Evolutionary conservation across 345 rosid species (phyloP).

Genomic region (Eucalyptus fibrosa): DNA sequence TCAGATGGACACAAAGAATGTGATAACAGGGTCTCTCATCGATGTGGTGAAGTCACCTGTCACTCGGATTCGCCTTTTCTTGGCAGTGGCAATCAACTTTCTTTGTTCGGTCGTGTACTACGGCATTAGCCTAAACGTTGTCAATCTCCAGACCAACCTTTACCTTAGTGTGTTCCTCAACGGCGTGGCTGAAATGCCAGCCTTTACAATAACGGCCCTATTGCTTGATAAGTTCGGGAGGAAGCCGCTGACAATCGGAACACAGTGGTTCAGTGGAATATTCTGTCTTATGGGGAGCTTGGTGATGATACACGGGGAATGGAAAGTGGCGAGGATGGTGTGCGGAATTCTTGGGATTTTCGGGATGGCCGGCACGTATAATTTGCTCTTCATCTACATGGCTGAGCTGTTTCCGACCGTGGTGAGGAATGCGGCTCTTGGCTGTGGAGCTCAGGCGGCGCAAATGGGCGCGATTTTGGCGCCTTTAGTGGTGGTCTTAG

Average conservation of each 20-base stretch:
- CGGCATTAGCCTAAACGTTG: constrained; percentile 84
- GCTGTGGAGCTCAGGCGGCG: constrained; percentile 69
- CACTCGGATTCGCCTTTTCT: constrained; percentile 42
- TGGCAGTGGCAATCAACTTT: constrained; percentile 55
- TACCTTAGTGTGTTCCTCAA: constrained; percentile 67
- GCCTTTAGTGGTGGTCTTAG: constrained; percentile 77
- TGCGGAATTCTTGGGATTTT: constrained; percentile 79
- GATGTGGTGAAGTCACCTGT: constrained; percentile 59
- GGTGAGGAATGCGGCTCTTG: constrained; percentile 87
- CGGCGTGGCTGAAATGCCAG: constrained; percentile 81
- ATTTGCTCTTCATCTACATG: constrained; percentile 71
- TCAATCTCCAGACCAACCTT: constrained; percentile 78
- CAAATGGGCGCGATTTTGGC: constrained; percentile 90
- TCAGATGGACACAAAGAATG: constrained; percentile 9
- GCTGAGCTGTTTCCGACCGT: constrained; percentile 86
- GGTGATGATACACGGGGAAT: constrained; percentile 24
- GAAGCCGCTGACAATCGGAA: constrained; percentile 70
- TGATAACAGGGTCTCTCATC: constrained; percentile 37
- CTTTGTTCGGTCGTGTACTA: constrained; percentile 69
- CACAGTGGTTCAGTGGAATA: constrained; percentile 66
- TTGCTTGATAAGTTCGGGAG: constrained; percentile 61
- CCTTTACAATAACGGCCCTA: constrained; percentile 61
- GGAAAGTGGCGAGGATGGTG: constrained; percentile 55
- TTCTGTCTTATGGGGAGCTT: constrained; percentile 52
- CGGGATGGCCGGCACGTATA: constrained; percentile 84